A percentile compares a stretch with the other conserved stretches of the same genome.
Conservation (phyloP, 352 stramenopile genomes). For the Aphanomyces euteiches region DNA sequence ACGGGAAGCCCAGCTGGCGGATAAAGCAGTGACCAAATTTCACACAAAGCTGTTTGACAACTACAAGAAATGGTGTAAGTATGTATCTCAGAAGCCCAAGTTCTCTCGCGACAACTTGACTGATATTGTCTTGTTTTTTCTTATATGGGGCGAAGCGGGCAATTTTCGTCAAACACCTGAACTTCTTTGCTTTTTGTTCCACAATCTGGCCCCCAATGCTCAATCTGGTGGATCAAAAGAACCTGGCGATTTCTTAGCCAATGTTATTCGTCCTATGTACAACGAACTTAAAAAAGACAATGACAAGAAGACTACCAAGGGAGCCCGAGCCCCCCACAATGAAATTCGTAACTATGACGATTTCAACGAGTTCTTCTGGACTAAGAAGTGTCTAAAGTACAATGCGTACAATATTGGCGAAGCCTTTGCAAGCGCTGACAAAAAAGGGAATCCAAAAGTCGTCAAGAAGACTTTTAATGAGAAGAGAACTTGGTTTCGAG, state of each 20-base stretch:
- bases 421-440: slow-evolving; percentile 70
- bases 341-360: slow-evolving; percentile 87
- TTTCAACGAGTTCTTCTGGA: slow-evolving; percentile 89
- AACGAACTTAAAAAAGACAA: slow-evolving; percentile 81
- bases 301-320: slow-evolving; percentile 84
- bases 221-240: slow-evolving; percentile 57
- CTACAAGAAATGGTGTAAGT: slow-evolving; percentile 88
- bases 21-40: slow-evolving; percentile 76
- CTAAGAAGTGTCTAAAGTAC: slow-evolving; percentile 84
- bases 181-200: slow-evolving; percentile 73
- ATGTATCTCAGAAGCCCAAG: slow-evolving; percentile 71
- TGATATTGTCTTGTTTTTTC: slow-evolving; percentile 78
- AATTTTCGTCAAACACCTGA: slow-evolving; percentile 83
- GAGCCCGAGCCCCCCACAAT: slow-evolving; percentile 58
- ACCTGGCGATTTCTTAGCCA: slow-evolving; percentile 58
- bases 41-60: slow-evolving; percentile 75
- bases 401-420: slow-evolving; percentile 63
- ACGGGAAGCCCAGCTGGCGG: slow-evolving; percentile 65
- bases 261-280: slow-evolving; percentile 83
- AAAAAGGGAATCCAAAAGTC: slow-evolving; percentile 75
- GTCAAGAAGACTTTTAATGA: slow-evolving; percentile 85
- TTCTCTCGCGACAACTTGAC: slow-evolving; percentile 75
- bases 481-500: slow-evolving; percentile 71
- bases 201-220: slow-evolving; percentile 70
- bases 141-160: slow-evolving; percentile 81